Evolutionary conservation across 306 rosid genomes (phyloP), one percentile per base, ranked within the genome.

Genomic region (Acmispon strigosus): DNA sequence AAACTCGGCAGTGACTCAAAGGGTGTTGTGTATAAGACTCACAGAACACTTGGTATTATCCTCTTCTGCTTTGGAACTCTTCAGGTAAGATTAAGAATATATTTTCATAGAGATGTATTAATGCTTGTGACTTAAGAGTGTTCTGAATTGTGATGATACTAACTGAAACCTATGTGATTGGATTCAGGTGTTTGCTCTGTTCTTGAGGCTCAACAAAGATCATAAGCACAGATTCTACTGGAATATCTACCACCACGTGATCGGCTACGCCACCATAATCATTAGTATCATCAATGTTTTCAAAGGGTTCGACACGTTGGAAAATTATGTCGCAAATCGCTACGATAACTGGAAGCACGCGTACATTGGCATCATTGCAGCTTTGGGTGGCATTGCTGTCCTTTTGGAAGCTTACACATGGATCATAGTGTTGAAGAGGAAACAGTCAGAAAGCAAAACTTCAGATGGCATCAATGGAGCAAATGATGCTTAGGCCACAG

Each of bases 201-300:
- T 94, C 56, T 61, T 94, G 73, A 94, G 99, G 82, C 99, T 90
- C 16, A 89, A 94, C 76, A 85, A 82, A 70, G 96, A 91, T 43
- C 96, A 94, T 71, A 94, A 89, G 58, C 73, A 42, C 84, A 86
- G 96, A 88, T 13, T 94, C 17, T 78, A 78, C 88, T 89, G 99
- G 97, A 94, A 85, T 20, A n/a, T 72, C 5, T 94, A 87, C 76
- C 96, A 94, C 76, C 79, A 84, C 41, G 2, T 65, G 0, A 54
- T 88, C 5, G 97, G 97, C 9, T 86, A 91, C 68, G 16, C 78
- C 10, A 89, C 91, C 41, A 94, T 94, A 39, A 20, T 53, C 75
- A 85, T 94, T 27, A 79, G 91, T 76, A 66, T 89, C 44, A 24
- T 45, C 39, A 91, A 94, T 78, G 79, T 94, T 5, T 91, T 87